Percentiles rank a stretch among this genome's conserved stretches.
Conservation (phyloP, 2,329 filamentous ascomycete genomes). For the Calcarisporium arbuscula region DNA sequence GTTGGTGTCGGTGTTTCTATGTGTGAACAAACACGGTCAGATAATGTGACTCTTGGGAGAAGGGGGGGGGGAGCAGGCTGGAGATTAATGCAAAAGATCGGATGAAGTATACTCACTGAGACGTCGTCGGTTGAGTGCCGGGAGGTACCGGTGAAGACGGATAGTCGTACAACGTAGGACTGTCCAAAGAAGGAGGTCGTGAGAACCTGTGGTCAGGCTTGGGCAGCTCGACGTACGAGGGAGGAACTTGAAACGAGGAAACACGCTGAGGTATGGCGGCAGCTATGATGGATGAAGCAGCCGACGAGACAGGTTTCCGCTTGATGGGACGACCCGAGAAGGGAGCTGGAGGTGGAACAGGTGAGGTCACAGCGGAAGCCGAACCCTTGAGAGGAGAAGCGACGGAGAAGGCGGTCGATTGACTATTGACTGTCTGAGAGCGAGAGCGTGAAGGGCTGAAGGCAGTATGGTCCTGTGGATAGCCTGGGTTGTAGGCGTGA, state of each 20-base stretch:
- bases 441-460: constrained; percentile 16
- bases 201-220: constrained; percentile 48
- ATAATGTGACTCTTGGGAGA: background rate
- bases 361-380: constrained; percentile 12
- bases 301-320: constrained; percentile 54
- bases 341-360: constrained; percentile 12
- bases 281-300: constrained; percentile 45
- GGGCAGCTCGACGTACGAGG: constrained; percentile 30
- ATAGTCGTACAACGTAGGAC: constrained; percentile 57
- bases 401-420: constrained; percentile 6
- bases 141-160: too few relatives aligned
- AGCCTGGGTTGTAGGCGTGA: background rate
- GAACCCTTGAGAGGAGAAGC: too few relatives aligned
- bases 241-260: constrained; percentile 8
- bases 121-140: too few relatives aligned
- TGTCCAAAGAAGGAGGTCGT: constrained; percentile 51
- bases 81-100: too few relatives aligned
- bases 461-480: constrained; percentile 2
- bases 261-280: constrained; percentile 24
- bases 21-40: constrained; percentile 20
- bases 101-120: constrained; percentile 27
- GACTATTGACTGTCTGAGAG: constrained; percentile 18
- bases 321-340: constrained; percentile 38
- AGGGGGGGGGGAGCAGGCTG: constrained; percentile 1
- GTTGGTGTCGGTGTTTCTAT: constrained; percentile 17